phyloP scores from a whole-genome alignment of 176 grass and related monocot genomes.

The Dendrocalamus sinicus region DNA sequence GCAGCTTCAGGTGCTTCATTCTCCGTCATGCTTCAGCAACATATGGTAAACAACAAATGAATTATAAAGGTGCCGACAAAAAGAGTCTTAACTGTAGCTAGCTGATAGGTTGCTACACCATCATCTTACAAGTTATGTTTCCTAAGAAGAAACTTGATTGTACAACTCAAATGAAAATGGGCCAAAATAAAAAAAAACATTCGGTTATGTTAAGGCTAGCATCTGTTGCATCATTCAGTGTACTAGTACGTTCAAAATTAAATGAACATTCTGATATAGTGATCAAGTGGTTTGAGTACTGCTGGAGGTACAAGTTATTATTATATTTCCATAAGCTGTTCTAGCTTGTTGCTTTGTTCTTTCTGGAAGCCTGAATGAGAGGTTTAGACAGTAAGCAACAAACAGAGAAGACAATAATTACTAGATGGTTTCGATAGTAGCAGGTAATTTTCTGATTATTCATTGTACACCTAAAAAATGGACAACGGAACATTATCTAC shows the following conservation, averaged over 20 bases:
- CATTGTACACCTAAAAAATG: not conserved
- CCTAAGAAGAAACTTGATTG: not conserved
- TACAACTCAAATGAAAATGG: slow-evolving; percentile 4
- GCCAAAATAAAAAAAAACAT: not conserved
- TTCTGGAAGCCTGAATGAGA: not conserved
- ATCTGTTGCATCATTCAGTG: not conserved
- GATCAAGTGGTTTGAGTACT: not conserved
- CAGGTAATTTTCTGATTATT: not conserved
- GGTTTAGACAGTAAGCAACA: not conserved
- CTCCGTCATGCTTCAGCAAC: slow-evolving; percentile 71
- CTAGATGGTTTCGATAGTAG: not conserved
- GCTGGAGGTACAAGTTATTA: slow-evolving; percentile 1
- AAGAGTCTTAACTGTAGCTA: slow-evolving; percentile 14
- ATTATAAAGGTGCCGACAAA: not conserved
- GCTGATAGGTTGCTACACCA: not conserved
- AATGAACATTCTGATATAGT: not conserved
- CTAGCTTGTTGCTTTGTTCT: not conserved
- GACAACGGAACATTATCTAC: not conserved
- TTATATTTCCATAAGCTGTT: not conserved
- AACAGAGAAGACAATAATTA: slow-evolving; percentile 32
- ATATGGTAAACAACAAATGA: slow-evolving; percentile 20
- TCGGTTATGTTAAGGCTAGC: slow-evolving; percentile 6
- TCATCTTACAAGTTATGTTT: not conserved
- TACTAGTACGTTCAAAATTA: not conserved
- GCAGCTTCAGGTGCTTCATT: slow-evolving; percentile 53